Evolutionary conservation across 2,329 filamentous ascomycete species (phyloP), one percentile per base, ranked within the genome.

Genomic region (Aphanocladium album): DNA sequence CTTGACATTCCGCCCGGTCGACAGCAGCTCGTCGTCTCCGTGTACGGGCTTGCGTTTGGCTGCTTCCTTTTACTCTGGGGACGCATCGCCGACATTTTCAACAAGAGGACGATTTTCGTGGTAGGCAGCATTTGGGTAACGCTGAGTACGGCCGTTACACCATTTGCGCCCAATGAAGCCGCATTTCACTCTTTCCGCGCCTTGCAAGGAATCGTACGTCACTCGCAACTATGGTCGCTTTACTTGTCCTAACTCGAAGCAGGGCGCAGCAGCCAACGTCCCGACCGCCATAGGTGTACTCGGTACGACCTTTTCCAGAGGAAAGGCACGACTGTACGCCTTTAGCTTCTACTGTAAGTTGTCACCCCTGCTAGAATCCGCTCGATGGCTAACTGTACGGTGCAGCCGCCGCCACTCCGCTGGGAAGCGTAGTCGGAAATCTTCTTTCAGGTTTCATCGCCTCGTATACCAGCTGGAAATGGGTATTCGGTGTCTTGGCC

Each of bases 221-320:
- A 23, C n/a, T n/a, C n/a, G n/a, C n/a, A n/a, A 23, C 25, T 8
- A 2, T 21, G 2, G 3, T 19, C 27, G 11, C 2, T 21, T 11
- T 16, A 17, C 17, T 11, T 35, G 16, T 11, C 5, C 27, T 35
- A 35, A 35, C 30, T 17, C 3, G 27, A 19, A 47, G 1, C 21
- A 51, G 67, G 84, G 83, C 3, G 83, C 82, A 14, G 85, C 85
- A 0, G 82, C 84, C 23, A 87, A 86, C 65, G 83, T 87, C 1
- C 85, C 85, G 0, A 86, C 84, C 0, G 85, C 85, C 0, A 81
- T 88, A 62, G 86, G 85, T 0, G 87, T 88, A 33, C 71, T 88
- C 7, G 84, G 84, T 0, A 80, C 80, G 1, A 86, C 83, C 0
- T 88, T 88, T 58, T 79, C 80, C 0, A 83, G 83, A 0, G 83